phyloP scores from a whole-genome alignment of 139 green algal genomes.

The Limnomonas spitsbergensis region DNA sequence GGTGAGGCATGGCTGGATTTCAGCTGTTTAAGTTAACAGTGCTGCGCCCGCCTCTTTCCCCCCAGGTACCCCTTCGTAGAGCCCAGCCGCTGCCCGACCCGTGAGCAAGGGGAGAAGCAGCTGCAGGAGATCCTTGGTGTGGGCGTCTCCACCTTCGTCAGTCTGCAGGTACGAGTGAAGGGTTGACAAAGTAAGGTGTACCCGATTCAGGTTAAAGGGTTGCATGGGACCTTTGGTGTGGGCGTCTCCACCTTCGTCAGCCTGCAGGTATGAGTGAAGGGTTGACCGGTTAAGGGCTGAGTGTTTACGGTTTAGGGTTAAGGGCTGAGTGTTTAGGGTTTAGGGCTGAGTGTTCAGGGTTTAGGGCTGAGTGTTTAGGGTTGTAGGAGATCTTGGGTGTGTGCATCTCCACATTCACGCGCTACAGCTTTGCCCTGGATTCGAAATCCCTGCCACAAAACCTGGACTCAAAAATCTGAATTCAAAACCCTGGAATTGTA shows the following conservation, averaged over 20 bases:
- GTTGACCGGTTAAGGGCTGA: neutral
- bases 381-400: neutral
- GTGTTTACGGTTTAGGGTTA: neutral
- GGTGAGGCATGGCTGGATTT: too few species aligned
- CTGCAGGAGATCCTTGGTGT: constrained; percentile 60
- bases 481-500: too few species aligned
- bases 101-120: constrained; percentile 58
- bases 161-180: constrained; percentile 59
- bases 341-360: neutral
- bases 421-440: neutral
- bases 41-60: too few species aligned
- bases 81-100: constrained; percentile 54
- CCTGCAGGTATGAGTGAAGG: neutral
- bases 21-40: too few species aligned
- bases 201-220: neutral
- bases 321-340: neutral
- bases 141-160: constrained; percentile 74
- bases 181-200: neutral
- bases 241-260: neutral
- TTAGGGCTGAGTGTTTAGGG: neutral
- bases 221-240: neutral
- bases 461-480: neutral
- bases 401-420: neutral
- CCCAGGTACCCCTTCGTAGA: constrained; percentile 84
- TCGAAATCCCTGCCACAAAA: neutral